Conservation (phyloP, 202 grass and related monocot genomes). For the Thinopyrum obtusiflorum region DNA sequence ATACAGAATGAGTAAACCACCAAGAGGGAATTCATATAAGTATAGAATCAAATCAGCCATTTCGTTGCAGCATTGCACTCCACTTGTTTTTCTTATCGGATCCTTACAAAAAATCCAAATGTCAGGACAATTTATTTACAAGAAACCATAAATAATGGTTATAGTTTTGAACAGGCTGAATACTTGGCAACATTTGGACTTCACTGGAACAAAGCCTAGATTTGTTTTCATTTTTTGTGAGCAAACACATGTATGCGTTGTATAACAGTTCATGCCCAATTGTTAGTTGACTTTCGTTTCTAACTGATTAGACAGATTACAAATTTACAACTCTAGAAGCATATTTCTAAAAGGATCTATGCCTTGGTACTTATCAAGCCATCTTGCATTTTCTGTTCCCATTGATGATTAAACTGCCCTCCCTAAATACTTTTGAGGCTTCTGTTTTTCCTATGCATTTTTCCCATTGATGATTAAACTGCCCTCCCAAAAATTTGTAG, state of each 20-base stretch:
- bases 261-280: conserved; percentile 9
- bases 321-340: background rate
- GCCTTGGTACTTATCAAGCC: background rate
- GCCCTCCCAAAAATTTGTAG: background rate
- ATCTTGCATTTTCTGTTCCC: background rate
- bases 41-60: conserved; percentile 7
- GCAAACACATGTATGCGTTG: background rate
- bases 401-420: background rate
- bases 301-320: conserved; percentile 2
- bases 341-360: conserved; percentile 1
- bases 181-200: background rate
- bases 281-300: conserved; percentile 2
- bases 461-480: background rate
- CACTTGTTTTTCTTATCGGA: background rate
- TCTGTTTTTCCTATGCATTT: background rate
- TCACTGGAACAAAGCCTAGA: background rate
- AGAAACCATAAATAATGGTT: background rate
- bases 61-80: background rate
- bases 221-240: conserved; percentile 29
- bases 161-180: conserved; percentile 14
- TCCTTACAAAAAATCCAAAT: background rate
- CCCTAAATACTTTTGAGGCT: background rate
- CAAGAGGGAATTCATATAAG: background rate
- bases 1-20: background rate
- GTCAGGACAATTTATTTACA: background rate